Conservation (phyloP, 352 stramenopile species). For the Blastocystis sp. region DNA sequence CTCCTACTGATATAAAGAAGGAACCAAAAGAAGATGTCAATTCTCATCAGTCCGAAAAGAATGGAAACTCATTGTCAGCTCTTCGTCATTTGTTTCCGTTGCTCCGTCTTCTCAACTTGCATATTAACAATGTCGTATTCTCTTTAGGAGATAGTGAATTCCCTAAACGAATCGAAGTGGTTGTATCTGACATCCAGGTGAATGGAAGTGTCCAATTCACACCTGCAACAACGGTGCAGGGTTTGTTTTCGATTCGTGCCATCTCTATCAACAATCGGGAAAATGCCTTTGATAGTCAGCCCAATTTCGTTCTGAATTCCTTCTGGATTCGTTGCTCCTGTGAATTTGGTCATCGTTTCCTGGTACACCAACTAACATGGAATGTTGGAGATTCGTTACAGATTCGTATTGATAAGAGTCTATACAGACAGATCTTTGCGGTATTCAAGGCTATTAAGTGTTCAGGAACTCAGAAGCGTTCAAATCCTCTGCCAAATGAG, state of each 20-base stretch:
- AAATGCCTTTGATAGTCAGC: slow-evolving; percentile 39
- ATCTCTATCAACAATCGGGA: slow-evolving; percentile 27
- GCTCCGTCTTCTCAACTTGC: slow-evolving; percentile 14
- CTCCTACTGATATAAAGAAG: neutral
- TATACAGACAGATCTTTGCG: neutral
- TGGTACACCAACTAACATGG: neutral
- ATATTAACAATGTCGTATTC: slow-evolving; percentile 3
- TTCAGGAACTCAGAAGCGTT: neutral
- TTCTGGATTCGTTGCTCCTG: slow-evolving; percentile 7
- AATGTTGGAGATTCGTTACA: slow-evolving; percentile 36
- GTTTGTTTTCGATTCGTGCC: neutral
- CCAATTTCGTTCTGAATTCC: slow-evolving; percentile 15
- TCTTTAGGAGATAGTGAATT: neutral
- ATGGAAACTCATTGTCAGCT: neutral
- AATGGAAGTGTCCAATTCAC: slow-evolving; percentile 37
- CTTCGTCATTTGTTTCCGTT: neutral
- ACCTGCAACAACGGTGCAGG: neutral
- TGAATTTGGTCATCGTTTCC: neutral
- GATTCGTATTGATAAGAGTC: slow-evolving; percentile 48
- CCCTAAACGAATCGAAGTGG: slow-evolving; percentile 9
- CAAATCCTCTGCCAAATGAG: neutral
- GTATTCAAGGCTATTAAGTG: slow-evolving; percentile 16
- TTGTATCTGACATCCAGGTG: neutral
- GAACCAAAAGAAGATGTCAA: neutral
- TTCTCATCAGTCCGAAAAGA: neutral